A percentile compares a stretch with the other conserved stretches of the same genome.
Evolutionary conservation across 352 stramenopile genomes (phyloP).

Genomic region (Pythium monospermum): DNA sequence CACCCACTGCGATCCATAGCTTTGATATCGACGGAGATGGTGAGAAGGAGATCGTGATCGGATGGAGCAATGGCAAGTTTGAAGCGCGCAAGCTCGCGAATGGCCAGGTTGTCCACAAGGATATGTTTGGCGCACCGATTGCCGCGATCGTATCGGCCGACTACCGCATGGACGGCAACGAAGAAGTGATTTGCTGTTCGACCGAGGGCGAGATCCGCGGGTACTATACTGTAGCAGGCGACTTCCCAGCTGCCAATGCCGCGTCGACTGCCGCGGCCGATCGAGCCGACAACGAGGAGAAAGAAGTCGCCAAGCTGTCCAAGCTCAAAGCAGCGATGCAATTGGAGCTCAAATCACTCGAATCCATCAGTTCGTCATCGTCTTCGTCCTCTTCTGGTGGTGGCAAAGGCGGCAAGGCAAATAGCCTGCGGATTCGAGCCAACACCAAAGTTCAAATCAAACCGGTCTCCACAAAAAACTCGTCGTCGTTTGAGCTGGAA

Average conservation of each 20-base stretch:
- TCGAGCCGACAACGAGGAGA: conserved; percentile 51
- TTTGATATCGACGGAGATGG: conserved; percentile 91
- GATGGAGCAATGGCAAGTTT: conserved; percentile 89
- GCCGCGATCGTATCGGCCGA: conserved; percentile 74
- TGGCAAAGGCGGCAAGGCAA: conserved; percentile 31
- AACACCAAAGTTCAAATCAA: conserved; percentile 61
- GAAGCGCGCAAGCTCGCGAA: conserved; percentile 67
- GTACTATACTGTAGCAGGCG: conserved; percentile 44
- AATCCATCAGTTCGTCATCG: conserved; percentile 31
- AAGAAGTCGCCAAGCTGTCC: conserved; percentile 76
- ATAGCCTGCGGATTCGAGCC: conserved; percentile 42
- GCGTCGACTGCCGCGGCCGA: conserved; percentile 28
- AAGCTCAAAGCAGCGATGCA: conserved; percentile 73
- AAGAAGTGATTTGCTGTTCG: conserved; percentile 88
- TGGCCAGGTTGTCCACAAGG: conserved; percentile 81
- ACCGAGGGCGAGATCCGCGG: conserved; percentile 75
- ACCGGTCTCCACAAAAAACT: conserved; percentile 42
- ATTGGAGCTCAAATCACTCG: conserved; percentile 72
- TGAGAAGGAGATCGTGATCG: conserved; percentile 85
- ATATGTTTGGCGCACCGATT: conserved; percentile 60
- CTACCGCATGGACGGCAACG: conserved; percentile 84
- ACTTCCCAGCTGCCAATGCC: conserved; percentile 24
- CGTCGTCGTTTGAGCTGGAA: conserved; percentile 68
- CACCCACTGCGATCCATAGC: conserved; percentile 64
- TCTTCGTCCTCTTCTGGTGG: conserved; percentile 5